Conservation (phyloP, 805 yeast species). For the Yueomyces sp. region DNA sequence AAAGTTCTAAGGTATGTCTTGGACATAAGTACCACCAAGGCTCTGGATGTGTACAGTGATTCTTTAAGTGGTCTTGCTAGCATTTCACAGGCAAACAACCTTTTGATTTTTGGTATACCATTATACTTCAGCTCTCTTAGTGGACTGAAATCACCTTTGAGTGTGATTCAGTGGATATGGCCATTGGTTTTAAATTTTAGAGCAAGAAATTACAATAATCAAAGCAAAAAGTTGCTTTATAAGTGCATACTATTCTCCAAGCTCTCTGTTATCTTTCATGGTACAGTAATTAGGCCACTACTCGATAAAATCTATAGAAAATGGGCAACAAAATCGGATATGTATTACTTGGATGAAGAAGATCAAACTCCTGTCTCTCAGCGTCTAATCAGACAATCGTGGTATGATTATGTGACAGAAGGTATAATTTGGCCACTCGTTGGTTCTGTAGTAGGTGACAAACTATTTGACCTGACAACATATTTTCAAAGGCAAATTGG, state of each 20-base stretch:
- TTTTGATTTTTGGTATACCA: conserved; percentile 13
- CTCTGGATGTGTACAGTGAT: conserved; percentile 16
- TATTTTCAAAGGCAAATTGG: conserved; percentile 3
- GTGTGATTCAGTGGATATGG: conserved; percentile 8
- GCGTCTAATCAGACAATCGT: conserved; percentile 5
- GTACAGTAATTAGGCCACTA: conserved; percentile 3
- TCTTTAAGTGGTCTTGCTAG: conserved; percentile 11
- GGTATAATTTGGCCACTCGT: conserved; percentile 12
- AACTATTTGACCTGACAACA: conserved; percentile 3
- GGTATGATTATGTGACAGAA: conserved; percentile 9
- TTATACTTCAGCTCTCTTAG: conserved; percentile 5
- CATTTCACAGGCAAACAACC: conserved; percentile 7
- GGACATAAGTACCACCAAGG: conserved; percentile 16
- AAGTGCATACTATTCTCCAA: conserved; percentile 2
- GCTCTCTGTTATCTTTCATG: conserved; percentile 2
- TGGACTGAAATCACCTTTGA: conserved; percentile 2
- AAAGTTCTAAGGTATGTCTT: conserved; percentile 10
- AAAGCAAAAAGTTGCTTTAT: conserved; percentile 1
- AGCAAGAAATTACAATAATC: conserved; percentile 2
- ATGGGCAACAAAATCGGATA: conserved; percentile 3
- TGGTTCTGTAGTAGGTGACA: conserved; percentile 7
- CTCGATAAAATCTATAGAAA: conserved; percentile 4
- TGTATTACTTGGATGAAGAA: conserved; percentile 1
- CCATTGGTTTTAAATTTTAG: conserved; percentile 6
- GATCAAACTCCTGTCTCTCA: conserved; percentile 1